Percentiles rank a stretch among this genome's conserved stretches.
Conservation (phyloP, 23 red algal genomes). For the Gracilaria caudata region DNA sequence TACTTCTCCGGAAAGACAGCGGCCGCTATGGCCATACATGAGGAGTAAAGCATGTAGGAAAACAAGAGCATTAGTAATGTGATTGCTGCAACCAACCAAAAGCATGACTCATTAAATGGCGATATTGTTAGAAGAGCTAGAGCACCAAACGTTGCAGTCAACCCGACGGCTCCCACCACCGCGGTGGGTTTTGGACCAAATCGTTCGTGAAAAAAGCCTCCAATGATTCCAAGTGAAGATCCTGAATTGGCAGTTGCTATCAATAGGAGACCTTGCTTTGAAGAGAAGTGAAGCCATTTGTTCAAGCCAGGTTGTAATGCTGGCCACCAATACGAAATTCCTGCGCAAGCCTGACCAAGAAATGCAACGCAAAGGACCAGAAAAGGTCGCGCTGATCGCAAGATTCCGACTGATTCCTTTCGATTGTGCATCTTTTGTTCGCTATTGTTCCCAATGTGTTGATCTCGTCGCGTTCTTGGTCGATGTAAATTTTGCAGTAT, state of each 20-base stretch:
- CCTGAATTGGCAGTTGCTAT: slow-evolving; percentile 58
- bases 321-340: slow-evolving; percentile 59
- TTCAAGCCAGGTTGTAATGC: slow-evolving; percentile 53
- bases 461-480: no score
- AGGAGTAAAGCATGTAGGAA: slow-evolving; percentile 60
- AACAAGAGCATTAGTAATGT: slow-evolving; percentile 39
- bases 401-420: neutral
- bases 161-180: slow-evolving; percentile 20
- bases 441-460: neutral
- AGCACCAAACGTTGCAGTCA: neutral
- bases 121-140: slow-evolving; percentile 17
- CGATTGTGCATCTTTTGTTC: neutral
- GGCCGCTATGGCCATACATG: slow-evolving; percentile 36
- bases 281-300: slow-evolving; percentile 38
- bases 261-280: neutral
- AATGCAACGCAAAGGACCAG: slow-evolving; percentile 44
- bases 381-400: slow-evolving; percentile 28
- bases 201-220: slow-evolving; percentile 39
- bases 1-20: slow-evolving; percentile 36
- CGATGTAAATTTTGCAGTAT: neutral
- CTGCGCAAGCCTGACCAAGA: slow-evolving; percentile 30
- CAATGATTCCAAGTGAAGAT: slow-evolving; percentile 52
- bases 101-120: neutral
- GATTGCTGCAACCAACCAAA: slow-evolving; percentile 26
- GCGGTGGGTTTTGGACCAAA: slow-evolving; percentile 41